Evolutionary conservation across 2,329 filamentous ascomycete species (phyloP).

Genomic region (Knufia petricola): DNA sequence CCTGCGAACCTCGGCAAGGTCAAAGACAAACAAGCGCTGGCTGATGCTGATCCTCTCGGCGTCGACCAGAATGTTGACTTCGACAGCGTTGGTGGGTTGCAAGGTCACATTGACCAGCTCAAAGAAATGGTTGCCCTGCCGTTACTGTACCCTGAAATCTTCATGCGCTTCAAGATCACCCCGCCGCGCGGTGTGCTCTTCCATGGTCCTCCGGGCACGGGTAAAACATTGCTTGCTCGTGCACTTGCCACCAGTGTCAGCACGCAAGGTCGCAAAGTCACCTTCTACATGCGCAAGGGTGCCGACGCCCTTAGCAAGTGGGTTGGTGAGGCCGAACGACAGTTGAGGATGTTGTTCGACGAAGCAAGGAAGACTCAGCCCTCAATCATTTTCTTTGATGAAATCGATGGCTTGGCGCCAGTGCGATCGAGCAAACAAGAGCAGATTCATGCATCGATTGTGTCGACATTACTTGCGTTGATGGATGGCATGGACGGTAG

Average conservation of each 20-base stretch:
- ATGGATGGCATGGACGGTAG: conserved; percentile 99
- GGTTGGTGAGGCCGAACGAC: conserved; percentile 96
- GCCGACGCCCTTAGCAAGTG: conserved; percentile 96
- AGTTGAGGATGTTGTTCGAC: conserved; percentile 85
- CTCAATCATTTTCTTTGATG: conserved; percentile 99
- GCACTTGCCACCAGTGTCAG: conserved; percentile 87
- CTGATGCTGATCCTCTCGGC: conserved; percentile 87
- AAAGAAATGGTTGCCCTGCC: conserved; percentile 98
- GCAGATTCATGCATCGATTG: conserved; percentile 96
- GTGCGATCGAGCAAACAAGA: conserved; percentile 97
- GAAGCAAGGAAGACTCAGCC: conserved; percentile 92
- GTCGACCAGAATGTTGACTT: conserved; percentile 91
- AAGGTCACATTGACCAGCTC: conserved; percentile 89
- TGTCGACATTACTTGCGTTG: conserved; percentile 81
- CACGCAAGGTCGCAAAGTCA: conserved; percentile 83
- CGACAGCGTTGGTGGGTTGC: conserved; percentile 82
- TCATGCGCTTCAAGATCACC: conserved; percentile 81
- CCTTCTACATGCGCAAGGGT: conserved; percentile 98
- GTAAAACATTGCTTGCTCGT: conserved; percentile 92
- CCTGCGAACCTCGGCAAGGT: conserved; percentile 84
- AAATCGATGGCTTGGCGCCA: conserved; percentile 93
- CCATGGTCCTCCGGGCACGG: conserved; percentile 91
- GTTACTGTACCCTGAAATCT: conserved; percentile 88
- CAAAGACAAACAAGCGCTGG: conserved; percentile 82
- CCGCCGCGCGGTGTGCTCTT: conserved; percentile 92